Evolutionary conservation across 192 early-diverging fungal genomes (phyloP).

Genomic region (Coemansia sp.): DNA sequence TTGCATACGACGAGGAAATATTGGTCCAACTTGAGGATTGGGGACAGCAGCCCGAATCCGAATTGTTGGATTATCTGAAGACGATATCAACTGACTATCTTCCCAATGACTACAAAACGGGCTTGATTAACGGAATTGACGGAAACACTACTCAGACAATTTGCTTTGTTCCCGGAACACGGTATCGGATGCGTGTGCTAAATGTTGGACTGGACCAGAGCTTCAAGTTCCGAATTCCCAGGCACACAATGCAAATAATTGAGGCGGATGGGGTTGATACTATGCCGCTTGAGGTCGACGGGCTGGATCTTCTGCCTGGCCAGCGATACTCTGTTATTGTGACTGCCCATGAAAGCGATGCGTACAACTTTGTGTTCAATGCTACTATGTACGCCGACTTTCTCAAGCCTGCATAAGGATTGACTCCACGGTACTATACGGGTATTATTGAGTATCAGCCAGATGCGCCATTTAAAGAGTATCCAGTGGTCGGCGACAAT

Average conservation of each 20-base stretch:
- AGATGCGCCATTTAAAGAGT: conserved; percentile 13
- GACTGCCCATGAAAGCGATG: conserved; percentile 56
- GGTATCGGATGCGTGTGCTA: conserved; percentile 70
- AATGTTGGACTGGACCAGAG: conserved; percentile 65
- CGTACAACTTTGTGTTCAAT: conserved; percentile 57
- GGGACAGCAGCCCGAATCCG: conserved; percentile 27
- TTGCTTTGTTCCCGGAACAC: background rate
- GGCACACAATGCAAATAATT: conserved; percentile 69
- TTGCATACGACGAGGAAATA: conserved; percentile 61
- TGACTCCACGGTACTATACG: conserved; percentile 53
- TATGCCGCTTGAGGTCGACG: conserved; percentile 47
- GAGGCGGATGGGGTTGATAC: conserved; percentile 71
- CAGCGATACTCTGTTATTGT: conserved; percentile 79
- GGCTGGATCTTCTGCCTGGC: conserved; percentile 60
- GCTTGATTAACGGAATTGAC: background rate
- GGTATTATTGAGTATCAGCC: conserved; percentile 53
- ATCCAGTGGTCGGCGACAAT: background rate
- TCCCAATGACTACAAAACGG: background rate
- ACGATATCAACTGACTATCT: background rate
- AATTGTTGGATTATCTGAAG: conserved; percentile 3
- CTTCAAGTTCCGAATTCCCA: conserved; percentile 70
- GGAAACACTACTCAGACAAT: background rate
- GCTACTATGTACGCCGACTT: conserved; percentile 31
- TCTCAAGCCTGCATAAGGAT: conserved; percentile 58
- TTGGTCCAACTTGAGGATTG: conserved; percentile 61